Evolutionary conservation across 2,329 filamentous ascomycete genomes (phyloP), one percentile per base, ranked within the genome.

Genomic region (Dothidotthia symphoricarpi): DNA sequence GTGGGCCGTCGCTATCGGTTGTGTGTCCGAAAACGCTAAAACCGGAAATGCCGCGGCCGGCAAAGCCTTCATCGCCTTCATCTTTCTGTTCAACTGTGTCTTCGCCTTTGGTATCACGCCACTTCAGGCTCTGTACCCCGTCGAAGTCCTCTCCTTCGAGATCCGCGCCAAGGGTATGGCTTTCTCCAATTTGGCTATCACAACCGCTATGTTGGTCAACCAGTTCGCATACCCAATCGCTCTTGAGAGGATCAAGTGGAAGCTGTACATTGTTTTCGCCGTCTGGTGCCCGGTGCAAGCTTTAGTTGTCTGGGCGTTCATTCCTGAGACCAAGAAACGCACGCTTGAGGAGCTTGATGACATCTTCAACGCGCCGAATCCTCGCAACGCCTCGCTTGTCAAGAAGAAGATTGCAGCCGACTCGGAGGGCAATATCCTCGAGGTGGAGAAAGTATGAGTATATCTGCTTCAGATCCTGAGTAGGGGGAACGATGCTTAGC

Each of bases 91-190:
- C 44, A 68, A 68, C 16, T 64, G 68, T 36, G 48, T 68, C 25
- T 66, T 58, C 39, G 52, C 57, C 6, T 59, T 62, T 6, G 66
- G 64, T 5, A 72, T 69, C 38, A 72, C 70, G 6, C 71, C 72
- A 3, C 54, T 75, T 13, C 70, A 73, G 49, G 69, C 69, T 10
- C 47, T 75, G 3, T 75, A 75, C 47, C 69, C 70, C 0, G 71
- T 74, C n/a, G 72, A 75, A 45, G 72, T 69, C 48, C 57, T 75
- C 12, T 63, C 68, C 5, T 74, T 73, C 40, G 69, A 72, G 40
- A 69, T 61, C 1, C 61, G 73, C 12, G 72, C 72, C 2, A 75
- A 75, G 47, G 72, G 73, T 3, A 73, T 74, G 65, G 70, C 68
- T 6, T 66, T 73, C 46, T 72, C 72, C 45, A 71, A 72, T 31